Evolutionary conservation across 208 protist species (phyloP).

Genomic region (Trypanosomatidae sp.): DNA sequence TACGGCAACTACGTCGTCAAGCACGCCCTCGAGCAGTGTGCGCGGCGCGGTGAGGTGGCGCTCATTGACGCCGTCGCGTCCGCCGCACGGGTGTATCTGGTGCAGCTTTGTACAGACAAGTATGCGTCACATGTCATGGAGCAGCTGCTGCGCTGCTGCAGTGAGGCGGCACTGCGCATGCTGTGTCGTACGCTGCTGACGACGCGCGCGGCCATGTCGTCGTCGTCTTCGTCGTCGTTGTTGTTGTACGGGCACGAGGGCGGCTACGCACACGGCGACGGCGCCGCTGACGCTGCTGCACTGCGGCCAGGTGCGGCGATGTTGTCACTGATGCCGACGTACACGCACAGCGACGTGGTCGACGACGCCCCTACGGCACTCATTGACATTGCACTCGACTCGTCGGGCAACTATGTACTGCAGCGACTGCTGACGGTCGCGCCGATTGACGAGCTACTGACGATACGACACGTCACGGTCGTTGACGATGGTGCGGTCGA

Average conservation of each 20-base stretch:
- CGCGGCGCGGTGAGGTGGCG: conserved; percentile 19
- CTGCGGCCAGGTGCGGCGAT: no score
- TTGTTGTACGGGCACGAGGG: neutral
- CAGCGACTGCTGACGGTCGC: conserved; percentile 86
- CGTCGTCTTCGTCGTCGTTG: neutral
- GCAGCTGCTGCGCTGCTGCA: conserved; percentile 79
- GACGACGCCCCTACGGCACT: conserved; percentile 35
- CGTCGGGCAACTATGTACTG: conserved; percentile 96
- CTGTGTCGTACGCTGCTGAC: conserved; percentile 32
- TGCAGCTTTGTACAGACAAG: conserved; percentile 87
- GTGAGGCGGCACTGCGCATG: conserved; percentile 17
- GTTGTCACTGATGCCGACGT: no score
- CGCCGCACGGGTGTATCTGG: conserved; percentile 11
- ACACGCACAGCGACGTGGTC: conserved; percentile 12
- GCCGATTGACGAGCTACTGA: conserved; percentile 41
- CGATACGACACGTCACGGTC: neutral
- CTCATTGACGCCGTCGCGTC: conserved; percentile 30
- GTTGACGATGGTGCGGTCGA: no score
- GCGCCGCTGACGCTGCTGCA: conserved; percentile 6
- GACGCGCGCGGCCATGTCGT: neutral
- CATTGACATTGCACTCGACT: conserved; percentile 78
- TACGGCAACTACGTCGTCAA: conserved; percentile 97
- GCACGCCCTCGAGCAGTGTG: conserved; percentile 76
- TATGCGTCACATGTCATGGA: conserved; percentile 96
- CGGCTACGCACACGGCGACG: neutral